A percentile compares a stretch with the other conserved stretches of the same genome.
Evolutionary conservation across 352 stramenopile species (phyloP).

Genomic region (Phytophthora europaea): DNA sequence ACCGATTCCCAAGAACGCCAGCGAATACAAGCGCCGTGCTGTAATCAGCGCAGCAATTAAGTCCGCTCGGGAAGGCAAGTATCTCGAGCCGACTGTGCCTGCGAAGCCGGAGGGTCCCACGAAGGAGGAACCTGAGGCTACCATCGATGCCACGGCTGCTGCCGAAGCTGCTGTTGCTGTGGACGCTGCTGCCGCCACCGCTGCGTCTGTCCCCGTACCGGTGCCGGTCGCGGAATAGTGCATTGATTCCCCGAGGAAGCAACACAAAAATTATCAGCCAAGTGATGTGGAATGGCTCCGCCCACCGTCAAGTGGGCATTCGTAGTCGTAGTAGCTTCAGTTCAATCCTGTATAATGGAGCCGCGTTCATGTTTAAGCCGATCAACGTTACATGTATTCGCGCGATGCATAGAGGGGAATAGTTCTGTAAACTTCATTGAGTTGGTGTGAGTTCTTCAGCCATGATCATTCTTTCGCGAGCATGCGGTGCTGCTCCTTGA

Average conservation of each 20-base stretch:
- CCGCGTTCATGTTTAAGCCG: conserved; percentile 15
- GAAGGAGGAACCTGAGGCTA: conserved; percentile 17
- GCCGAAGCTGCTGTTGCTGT: conserved; percentile 33
- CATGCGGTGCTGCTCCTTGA: conserved; percentile 80
- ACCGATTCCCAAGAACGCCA: conserved; percentile 72
- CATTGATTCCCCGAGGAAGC: conserved; percentile 12
- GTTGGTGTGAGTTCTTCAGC: not conserved
- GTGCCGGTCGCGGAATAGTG: conserved; percentile 40
- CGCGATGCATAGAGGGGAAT: not conserved
- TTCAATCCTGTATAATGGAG: conserved; percentile 38
- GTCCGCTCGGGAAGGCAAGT: conserved; percentile 52
- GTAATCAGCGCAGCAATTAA: conserved; percentile 81
- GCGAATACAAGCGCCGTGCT: conserved; percentile 72
- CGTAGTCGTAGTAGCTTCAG: conserved; percentile 34
- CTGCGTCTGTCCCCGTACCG: conserved; percentile 23
- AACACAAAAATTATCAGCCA: conserved; percentile 15
- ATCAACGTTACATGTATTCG: not conserved
- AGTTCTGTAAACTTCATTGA: conserved; percentile 4
- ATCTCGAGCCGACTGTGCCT: conserved; percentile 26
- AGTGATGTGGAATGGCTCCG: conserved; percentile 22
- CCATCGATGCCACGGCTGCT: conserved; percentile 32
- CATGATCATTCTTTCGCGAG: conserved; percentile 48
- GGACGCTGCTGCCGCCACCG: conserved; percentile 22
- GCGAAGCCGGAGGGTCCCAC: conserved; percentile 29
- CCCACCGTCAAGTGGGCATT: conserved; percentile 11